Evolutionary conservation across 768 basidiomycete species (phyloP).

Genomic region (Infundibulicybe gibba): DNA sequence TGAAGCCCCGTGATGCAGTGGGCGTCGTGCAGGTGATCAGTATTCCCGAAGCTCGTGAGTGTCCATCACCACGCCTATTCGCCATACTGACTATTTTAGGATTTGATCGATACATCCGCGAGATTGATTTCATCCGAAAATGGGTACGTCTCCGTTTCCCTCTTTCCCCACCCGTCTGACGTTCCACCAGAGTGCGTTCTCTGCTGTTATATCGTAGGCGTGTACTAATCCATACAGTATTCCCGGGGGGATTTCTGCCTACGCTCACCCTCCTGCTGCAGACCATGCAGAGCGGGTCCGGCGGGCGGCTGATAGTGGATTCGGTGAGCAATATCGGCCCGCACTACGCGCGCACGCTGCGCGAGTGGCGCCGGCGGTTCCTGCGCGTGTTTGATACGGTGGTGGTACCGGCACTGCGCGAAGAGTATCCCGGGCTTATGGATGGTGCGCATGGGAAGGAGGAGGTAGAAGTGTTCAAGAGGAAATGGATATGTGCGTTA

Average conservation of each 20-base stretch:
- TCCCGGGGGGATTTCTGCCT: conserved; percentile 70
- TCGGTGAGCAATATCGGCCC: conserved; percentile 69
- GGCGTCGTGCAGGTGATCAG: conserved; percentile 76
- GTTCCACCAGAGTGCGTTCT: conserved; percentile 21
- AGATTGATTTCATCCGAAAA: conserved; percentile 78
- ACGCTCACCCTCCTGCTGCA: conserved; percentile 55
- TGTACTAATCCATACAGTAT: conserved; percentile 35
- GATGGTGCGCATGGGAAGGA: conserved; percentile 32
- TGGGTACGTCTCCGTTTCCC: conserved; percentile 42
- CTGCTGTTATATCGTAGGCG: background rate
- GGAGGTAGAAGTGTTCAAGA: conserved; percentile 71
- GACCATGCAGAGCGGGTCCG: conserved; percentile 45
- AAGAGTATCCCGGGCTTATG: conserved; percentile 59
- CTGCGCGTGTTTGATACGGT: conserved; percentile 49
- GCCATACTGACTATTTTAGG: conserved; percentile 25
- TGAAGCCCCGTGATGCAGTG: conserved; percentile 54
- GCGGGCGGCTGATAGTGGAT: conserved; percentile 57
- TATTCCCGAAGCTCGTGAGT: conserved; percentile 67
- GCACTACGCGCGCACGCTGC: conserved; percentile 75
- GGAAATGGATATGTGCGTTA: conserved; percentile 68
- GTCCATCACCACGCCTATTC: conserved; percentile 4
- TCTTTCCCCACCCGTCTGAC: background rate
- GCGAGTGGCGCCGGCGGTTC: conserved; percentile 73
- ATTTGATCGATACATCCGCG: conserved; percentile 48
- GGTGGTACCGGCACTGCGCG: conserved; percentile 55